phyloP scores from a whole-genome alignment of 805 yeast species.

The Myxozyma lipomycoides region DNA sequence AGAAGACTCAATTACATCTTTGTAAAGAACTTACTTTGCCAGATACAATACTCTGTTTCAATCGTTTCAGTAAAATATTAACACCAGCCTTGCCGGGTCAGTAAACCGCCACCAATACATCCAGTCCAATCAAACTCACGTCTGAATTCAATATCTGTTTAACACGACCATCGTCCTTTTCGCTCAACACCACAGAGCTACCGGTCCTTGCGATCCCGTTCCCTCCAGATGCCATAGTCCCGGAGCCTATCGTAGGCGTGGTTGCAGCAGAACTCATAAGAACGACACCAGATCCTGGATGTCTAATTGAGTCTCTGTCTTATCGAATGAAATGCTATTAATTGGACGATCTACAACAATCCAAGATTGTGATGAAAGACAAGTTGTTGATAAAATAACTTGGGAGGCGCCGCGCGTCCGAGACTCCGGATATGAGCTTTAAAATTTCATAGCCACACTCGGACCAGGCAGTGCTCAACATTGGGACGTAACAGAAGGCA shows the following conservation, averaged over 20 bases:
- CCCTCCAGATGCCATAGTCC: not conserved
- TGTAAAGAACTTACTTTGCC: constrained; percentile 57
- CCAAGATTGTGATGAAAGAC: no score
- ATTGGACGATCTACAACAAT: no score
- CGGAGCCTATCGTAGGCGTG: not conserved
- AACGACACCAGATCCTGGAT: constrained; percentile 2
- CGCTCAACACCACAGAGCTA: not conserved
- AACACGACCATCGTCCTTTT: constrained; percentile 13
- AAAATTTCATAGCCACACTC: no score
- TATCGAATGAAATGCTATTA: no score
- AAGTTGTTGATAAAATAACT: no score
- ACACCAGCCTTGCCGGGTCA: constrained; percentile 53
- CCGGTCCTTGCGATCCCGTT: not conserved
- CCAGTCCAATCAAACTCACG: constrained; percentile 6
- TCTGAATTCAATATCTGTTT: constrained; percentile 14
- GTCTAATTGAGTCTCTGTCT: constrained; percentile 6
- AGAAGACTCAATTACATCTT: no score
- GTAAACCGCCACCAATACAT: not conserved
- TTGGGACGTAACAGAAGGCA: no score
- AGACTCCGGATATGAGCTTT: no score
- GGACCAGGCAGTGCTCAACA: no score
- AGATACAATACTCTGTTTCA: constrained; percentile 74
- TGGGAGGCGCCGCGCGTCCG: no score
- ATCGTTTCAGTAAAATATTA: constrained; percentile 63
- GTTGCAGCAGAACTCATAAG: not conserved